phyloP scores from a whole-genome alignment of 1,284 basidiomycete genomes.

The Microbotryum silenes-acaulis region DNA sequence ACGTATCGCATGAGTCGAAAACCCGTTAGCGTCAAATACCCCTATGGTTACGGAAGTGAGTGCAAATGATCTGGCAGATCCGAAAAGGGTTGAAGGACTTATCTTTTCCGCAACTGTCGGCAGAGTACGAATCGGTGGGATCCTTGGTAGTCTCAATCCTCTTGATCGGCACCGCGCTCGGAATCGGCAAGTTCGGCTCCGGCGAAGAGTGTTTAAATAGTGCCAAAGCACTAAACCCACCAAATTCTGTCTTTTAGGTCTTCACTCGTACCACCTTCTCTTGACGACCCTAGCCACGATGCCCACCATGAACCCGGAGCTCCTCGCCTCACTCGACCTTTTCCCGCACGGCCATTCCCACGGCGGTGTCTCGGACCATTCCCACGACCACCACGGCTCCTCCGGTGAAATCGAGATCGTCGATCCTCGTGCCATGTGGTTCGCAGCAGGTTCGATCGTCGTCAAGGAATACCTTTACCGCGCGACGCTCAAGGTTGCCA shows the following conservation, averaged over 20 bases:
- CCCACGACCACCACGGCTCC: conserved; percentile 5
- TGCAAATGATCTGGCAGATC: neutral
- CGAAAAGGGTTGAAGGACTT: neutral
- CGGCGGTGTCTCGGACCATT: conserved; percentile 20
- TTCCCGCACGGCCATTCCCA: conserved; percentile 36
- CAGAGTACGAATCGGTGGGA: conserved; percentile 44
- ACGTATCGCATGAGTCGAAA: conserved; percentile 82
- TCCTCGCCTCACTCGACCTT: conserved; percentile 37
- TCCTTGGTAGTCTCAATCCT: conserved; percentile 44
- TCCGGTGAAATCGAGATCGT: conserved; percentile 44
- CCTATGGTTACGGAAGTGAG: conserved; percentile 51
- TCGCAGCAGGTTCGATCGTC: conserved; percentile 70
- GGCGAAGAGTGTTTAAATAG: too few relatives aligned
- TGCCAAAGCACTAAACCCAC: neutral
- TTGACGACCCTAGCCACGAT: conserved; percentile 52
- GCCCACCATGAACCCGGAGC: conserved; percentile 42
- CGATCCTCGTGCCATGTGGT: conserved; percentile 95
- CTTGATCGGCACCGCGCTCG: conserved; percentile 68
- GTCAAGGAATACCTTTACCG: conserved; percentile 91
- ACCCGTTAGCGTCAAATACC: conserved; percentile 67
- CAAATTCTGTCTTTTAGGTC: conserved; percentile 40
- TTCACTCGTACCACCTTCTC: conserved; percentile 81
- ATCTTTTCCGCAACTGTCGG: neutral
- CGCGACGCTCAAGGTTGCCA: conserved; percentile 66
- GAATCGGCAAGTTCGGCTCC: conserved; percentile 52